phyloP scores from a whole-genome alignment of 2,329 filamentous ascomycete species.

The Diaporthe helianthi region DNA sequence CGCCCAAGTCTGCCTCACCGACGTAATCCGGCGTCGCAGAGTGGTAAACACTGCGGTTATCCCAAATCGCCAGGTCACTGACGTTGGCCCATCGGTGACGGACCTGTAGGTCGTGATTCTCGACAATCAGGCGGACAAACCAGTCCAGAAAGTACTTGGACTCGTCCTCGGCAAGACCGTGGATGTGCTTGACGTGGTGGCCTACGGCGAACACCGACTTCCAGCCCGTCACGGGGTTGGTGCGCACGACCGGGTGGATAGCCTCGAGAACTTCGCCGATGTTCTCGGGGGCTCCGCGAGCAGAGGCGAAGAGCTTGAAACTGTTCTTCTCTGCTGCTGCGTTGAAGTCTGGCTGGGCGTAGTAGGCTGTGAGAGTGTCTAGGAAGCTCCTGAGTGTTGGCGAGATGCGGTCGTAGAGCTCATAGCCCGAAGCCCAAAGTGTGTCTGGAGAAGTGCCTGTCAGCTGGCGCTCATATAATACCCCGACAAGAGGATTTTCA shows the following conservation, averaged over 20 bases:
- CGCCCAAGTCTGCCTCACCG: slow-evolving; percentile 50
- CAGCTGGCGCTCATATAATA: neutral
- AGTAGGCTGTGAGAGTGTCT: slow-evolving; percentile 63
- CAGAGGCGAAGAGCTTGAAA: slow-evolving; percentile 54
- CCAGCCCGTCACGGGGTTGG: slow-evolving; percentile 66
- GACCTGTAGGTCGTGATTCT: slow-evolving; percentile 61
- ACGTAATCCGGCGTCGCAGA: slow-evolving; percentile 61
- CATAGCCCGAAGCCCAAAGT: slow-evolving; percentile 72
- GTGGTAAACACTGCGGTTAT: slow-evolving; percentile 64
- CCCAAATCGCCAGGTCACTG: slow-evolving; percentile 63
- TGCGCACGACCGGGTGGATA: slow-evolving; percentile 63
- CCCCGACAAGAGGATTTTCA: too few species aligned
- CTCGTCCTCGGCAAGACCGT: slow-evolving; percentile 56
- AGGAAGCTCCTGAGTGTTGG: slow-evolving; percentile 63
- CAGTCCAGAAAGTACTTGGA: slow-evolving; percentile 53
- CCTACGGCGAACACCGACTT: slow-evolving; percentile 61
- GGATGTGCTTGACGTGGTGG: slow-evolving; percentile 58
- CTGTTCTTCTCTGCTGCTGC: slow-evolving; percentile 52
- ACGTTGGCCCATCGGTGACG: slow-evolving; percentile 51
- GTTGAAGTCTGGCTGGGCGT: slow-evolving; percentile 57
- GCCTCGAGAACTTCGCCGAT: slow-evolving; percentile 55
- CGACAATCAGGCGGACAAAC: slow-evolving; percentile 51
- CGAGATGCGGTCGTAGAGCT: slow-evolving; percentile 70
- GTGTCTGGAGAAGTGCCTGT: slow-evolving; percentile 50
- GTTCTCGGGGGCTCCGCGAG: slow-evolving; percentile 59